Percentiles rank a stretch among this genome's conserved stretches.
Conservation (phyloP, 352 stramenopile species). For the Phytophthora melonis region DNA sequence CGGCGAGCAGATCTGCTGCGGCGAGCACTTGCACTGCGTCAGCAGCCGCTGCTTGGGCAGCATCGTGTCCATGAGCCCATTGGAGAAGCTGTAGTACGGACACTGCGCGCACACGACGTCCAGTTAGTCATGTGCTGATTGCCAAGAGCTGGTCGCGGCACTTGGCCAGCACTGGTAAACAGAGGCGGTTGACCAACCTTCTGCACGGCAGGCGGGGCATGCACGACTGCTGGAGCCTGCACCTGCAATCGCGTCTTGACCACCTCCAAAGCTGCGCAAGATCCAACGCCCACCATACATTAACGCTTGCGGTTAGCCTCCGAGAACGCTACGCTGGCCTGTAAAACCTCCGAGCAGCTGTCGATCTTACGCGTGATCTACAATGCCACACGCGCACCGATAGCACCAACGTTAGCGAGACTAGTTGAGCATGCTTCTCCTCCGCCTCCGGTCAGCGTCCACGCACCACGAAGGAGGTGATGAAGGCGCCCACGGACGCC, state of each 20-base stretch:
- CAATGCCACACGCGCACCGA: neutral
- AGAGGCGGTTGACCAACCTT: constrained; percentile 42
- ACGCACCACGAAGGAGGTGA: constrained; percentile 78
- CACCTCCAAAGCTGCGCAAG: constrained; percentile 75
- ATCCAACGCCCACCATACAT: neutral
- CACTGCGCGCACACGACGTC: constrained; percentile 39
- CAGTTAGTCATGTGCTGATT: constrained; percentile 16
- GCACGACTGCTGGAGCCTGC: constrained; percentile 66
- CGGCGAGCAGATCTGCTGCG: constrained; percentile 51
- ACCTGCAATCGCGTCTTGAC: constrained; percentile 88
- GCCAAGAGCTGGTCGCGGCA: neutral
- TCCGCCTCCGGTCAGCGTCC: neutral
- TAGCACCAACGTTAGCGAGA: neutral
- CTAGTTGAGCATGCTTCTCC: neutral
- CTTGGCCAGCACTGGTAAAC: constrained; percentile 11
- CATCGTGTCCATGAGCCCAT: constrained; percentile 87
- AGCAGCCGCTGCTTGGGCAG: constrained; percentile 69
- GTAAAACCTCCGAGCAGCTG: constrained; percentile 11
- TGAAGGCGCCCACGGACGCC: constrained; percentile 70
- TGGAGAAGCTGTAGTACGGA: constrained; percentile 83
- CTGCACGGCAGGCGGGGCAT: constrained; percentile 54
- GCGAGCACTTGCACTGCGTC: constrained; percentile 60
- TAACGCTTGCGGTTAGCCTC: neutral
- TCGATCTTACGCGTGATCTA: constrained; percentile 74
- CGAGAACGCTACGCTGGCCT: neutral